phyloP scores from a whole-genome alignment of 805 yeast genomes.

The Cyberlindnera xylosilytica region DNA sequence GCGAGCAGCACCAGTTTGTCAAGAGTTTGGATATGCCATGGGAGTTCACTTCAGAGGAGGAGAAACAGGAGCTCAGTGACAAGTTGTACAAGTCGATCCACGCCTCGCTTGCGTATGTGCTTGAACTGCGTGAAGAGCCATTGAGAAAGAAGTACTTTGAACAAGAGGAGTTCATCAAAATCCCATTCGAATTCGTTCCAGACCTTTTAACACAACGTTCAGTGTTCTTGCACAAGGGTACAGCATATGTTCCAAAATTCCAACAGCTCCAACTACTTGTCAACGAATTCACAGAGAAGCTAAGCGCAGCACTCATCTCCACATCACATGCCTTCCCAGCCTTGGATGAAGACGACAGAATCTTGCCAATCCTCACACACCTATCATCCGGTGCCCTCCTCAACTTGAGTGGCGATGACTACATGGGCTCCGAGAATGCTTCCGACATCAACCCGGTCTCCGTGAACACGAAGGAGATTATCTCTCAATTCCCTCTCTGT shows the following conservation, averaged over 20 bases:
- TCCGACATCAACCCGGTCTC: conserved; percentile 58
- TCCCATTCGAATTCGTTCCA: conserved; percentile 83
- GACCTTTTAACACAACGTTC: conserved; percentile 73
- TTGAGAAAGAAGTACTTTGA: conserved; percentile 43
- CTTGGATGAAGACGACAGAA: conserved; percentile 86
- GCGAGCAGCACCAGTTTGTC: conserved; percentile 74
- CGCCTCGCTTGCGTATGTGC: conserved; percentile 31
- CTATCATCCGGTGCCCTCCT: conserved; percentile 70
- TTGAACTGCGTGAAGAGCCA: conserved; percentile 42
- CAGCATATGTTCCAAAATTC: conserved; percentile 80
- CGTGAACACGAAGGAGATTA: conserved; percentile 51
- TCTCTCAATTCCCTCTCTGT: conserved; percentile 79
- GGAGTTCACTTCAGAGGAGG: conserved; percentile 63
- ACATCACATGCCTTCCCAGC: conserved; percentile 80
- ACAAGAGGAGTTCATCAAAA: conserved; percentile 69
- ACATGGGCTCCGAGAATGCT: conserved; percentile 21
- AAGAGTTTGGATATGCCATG: conserved; percentile 63
- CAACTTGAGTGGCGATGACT: conserved; percentile 18
- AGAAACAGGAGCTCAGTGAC: conserved; percentile 47
- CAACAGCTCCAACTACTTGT: conserved; percentile 70
- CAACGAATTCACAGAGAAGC: conserved; percentile 57
- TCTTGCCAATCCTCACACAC: conserved; percentile 79
- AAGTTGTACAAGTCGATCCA: conserved; percentile 56
- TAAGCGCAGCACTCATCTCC: conserved; percentile 45
- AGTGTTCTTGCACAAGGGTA: conserved; percentile 64